Base-by-base conservation (phyloP, 257 asterid species). In the Solanum stenotomum region DNA sequence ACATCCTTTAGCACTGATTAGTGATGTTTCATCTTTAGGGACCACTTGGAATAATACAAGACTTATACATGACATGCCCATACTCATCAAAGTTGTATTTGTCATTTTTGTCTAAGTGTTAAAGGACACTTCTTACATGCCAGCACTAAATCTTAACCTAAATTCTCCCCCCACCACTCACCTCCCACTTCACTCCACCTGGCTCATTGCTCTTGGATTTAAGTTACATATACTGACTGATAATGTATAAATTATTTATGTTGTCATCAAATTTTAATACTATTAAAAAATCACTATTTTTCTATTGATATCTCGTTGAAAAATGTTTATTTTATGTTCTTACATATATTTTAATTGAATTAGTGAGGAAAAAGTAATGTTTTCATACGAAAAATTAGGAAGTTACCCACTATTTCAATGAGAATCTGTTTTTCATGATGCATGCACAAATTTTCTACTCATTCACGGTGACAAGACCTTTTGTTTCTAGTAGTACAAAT, bases 1-100 rank as follows among this genome's bases (percentile, higher is more conserved):
- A 86, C 71, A 87, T 75, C 89, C 85, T 72, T 86, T 61, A 78
- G 87, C 81, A 87, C 56, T 87, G 67, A 85, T 89, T 44, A 49
- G 44, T 82, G 85, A 9, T 82, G 85, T 82, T 82, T 82, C 70
- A 67, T 38, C 78, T 88, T 85, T 59, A 78, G 42, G 90, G 90
- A 56, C 90, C 89, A 87, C 74, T 70, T 29, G 65, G 27, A 56
- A 79, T 1, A 49, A 37, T 82, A 63, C 90, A 83, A 29, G 38
- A 16, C 76, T 29, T 75, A 37, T 71, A 49, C 77, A 34, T 65
- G 70, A 61, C 82, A 13, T 37, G n/a, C 56, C 78, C 65, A 65
- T 82, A 85, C 87, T 87, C 49, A 27, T n/a, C 82, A 23, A 70
- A 38, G 52, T 79, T 87, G 85, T 88, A 75, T 72, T 42, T 81